phyloP scores from a whole-genome alignment of 306 rosid genomes.

The Myrica gale region DNA sequence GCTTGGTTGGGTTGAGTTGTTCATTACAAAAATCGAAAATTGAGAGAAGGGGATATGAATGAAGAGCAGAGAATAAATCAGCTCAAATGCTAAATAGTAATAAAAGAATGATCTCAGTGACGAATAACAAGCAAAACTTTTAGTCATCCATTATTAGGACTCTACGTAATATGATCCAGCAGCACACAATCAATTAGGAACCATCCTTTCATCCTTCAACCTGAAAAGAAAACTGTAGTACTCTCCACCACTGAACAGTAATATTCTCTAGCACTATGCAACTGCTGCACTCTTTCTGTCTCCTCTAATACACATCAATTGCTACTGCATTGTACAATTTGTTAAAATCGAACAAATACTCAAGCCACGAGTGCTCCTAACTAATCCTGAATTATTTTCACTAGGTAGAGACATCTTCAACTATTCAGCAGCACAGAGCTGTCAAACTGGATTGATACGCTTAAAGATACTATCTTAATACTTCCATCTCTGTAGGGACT shows the following conservation, averaged over 20 bases:
- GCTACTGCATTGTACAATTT: neutral
- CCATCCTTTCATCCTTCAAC: neutral
- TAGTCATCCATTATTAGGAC: neutral
- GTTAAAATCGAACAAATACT: neutral
- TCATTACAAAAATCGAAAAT: neutral
- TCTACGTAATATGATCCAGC: neutral
- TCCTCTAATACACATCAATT: neutral
- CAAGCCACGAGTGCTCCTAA: neutral
- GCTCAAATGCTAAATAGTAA: neutral
- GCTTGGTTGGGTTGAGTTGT: neutral
- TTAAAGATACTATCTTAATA: neutral
- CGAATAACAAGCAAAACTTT: slow-evolving; percentile 1
- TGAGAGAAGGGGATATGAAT: slow-evolving; percentile 3
- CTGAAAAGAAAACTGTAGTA: neutral
- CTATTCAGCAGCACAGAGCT: neutral
- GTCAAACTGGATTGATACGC: neutral
- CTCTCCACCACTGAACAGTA: neutral
- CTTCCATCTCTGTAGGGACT: neutral
- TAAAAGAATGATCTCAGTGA: neutral
- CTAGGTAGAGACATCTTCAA: neutral
- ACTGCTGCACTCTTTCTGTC: neutral
- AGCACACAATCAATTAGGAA: neutral
- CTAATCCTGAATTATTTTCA: neutral
- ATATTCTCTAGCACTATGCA: neutral
- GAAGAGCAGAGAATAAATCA: neutral